These are phyloP conservation scores for Endocalyx cinctus DNA, from an alignment of 2,329 filamentous ascomycete species.

Conservation along the genomic window DNA sequence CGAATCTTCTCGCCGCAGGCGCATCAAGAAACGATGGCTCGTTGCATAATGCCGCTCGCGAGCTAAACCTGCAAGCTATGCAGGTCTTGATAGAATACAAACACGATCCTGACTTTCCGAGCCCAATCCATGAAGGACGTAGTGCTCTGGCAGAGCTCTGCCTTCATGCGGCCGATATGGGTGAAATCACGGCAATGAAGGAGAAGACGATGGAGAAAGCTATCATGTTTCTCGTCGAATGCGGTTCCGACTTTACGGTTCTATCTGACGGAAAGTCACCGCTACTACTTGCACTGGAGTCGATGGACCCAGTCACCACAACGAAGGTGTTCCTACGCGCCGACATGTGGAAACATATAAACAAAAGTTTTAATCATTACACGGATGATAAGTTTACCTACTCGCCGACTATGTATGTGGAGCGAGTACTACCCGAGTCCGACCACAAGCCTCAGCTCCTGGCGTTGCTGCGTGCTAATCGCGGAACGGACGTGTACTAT, in stretches of 20 bases:
- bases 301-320: constrained; percentile 48
- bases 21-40: constrained; percentile 61
- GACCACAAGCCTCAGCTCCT: constrained; percentile 39
- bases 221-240: constrained; percentile 51
- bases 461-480: constrained; percentile 45
- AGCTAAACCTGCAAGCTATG: constrained; percentile 53
- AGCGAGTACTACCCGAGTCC: constrained; percentile 37
- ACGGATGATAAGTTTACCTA: constrained; percentile 51
- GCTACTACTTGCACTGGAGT: constrained; percentile 57
- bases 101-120: constrained; percentile 63
- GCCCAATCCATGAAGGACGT: constrained; percentile 55
- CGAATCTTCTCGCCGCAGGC: constrained; percentile 49
- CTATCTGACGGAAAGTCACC: constrained; percentile 54
- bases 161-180: constrained; percentile 45
- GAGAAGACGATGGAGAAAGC: constrained; percentile 54
- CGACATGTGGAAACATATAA: constrained; percentile 61
- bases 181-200: constrained; percentile 38
- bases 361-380: constrained; percentile 54
- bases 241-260: constrained; percentile 52
- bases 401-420: constrained; percentile 61
- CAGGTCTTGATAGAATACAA: constrained; percentile 52
- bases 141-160: constrained; percentile 62
- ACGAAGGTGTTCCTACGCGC: constrained; percentile 57
- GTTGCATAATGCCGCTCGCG: constrained; percentile 59
- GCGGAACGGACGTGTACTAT: constrained; percentile 50